Evolutionary conservation across 2,329 filamentous ascomycete species (phyloP), one percentile per base, ranked within the genome.

Genomic region (Diaporthe capsici): DNA sequence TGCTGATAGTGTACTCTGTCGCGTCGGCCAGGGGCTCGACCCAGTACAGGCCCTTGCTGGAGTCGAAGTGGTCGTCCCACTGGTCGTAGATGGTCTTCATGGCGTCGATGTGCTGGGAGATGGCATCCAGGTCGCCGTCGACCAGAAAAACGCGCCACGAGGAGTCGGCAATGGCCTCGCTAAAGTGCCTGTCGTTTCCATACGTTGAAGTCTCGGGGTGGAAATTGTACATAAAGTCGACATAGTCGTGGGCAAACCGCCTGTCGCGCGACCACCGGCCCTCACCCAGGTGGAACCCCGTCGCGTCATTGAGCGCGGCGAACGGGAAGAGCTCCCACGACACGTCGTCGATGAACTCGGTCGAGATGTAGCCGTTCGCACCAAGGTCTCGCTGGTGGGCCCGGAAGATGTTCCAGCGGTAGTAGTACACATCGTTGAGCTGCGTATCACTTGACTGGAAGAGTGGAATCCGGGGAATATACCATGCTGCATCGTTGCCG

Each of bases 1-100:
- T 85, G 0, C 84, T 82, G 61, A 87, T 86, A 1, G 85, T 87
- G 75, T 87, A 87, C 75, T 87, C 85, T 0, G 85, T 87, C 0
- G 85, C 85, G 78, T 87, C 85, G 0, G 82, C 82, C 2, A 87
- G 74, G 0, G 85, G 85, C 70, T 86, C 84, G 8, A 86, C 82
- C 78, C 82, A 86, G 77, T 86, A 87, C 8, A 87, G 78, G 0
- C 81, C 82, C 74, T 86, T 86, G n/a, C 79, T 79, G 0, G 79
- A 77, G 71, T 87, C 84, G 42, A 82, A 84, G 3, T 83, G 82
- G 68, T 86, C 85, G 3, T 80, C 78, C 81, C 84, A 85, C n/a
- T 82, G 80, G 12, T 83, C 79, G 73, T 81, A 86, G 1, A 85
- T 81, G 31, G 79, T 80, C 25, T 82, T 81, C 84, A 85, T 85